Percentiles rank a stretch among this genome's conserved stretches.
phyloP scores from a whole-genome alignment of 192 early-diverging fungal species.

The Mortierella antarctica region DNA sequence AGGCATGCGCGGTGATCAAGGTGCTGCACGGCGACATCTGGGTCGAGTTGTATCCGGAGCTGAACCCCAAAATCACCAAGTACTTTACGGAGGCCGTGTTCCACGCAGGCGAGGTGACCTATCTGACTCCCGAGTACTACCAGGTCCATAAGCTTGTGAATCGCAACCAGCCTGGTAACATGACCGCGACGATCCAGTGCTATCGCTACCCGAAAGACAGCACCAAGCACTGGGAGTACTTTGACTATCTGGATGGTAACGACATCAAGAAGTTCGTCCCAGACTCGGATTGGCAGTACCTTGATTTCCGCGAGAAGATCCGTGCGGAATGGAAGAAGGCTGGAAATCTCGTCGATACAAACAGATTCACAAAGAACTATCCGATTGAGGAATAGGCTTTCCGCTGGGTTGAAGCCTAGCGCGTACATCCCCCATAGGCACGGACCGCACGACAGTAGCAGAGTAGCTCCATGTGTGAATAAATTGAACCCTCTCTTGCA shows the following conservation, averaged over 20 bases:
- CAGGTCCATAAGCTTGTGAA: neutral
- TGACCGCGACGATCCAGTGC: neutral
- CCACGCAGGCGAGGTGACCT: neutral
- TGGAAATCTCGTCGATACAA: no score
- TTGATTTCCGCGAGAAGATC: neutral
- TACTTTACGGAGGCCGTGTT: neutral
- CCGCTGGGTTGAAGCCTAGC: no score
- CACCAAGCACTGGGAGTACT: neutral
- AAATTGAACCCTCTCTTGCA: no score
- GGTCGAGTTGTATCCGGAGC: neutral
- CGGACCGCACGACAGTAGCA: no score
- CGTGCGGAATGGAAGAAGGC: neutral
- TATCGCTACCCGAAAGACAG: neutral
- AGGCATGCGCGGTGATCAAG: neutral
- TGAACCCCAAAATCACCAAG: neutral
- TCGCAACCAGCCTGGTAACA: conserved; percentile 1
- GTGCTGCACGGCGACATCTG: neutral
- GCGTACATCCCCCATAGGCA: no score
- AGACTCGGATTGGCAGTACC: neutral
- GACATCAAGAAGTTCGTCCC: neutral
- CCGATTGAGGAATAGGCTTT: no score
- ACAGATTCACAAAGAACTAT: no score
- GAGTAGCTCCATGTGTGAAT: no score
- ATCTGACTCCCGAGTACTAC: neutral
- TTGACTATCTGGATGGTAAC: neutral